A percentile compares a stretch with the other conserved stretches of the same genome.
These are phyloP conservation scores for Diaporthe amygdali DNA, from an alignment of 2,329 filamentous ascomycete genomes.

Conservation along the genomic window DNA sequence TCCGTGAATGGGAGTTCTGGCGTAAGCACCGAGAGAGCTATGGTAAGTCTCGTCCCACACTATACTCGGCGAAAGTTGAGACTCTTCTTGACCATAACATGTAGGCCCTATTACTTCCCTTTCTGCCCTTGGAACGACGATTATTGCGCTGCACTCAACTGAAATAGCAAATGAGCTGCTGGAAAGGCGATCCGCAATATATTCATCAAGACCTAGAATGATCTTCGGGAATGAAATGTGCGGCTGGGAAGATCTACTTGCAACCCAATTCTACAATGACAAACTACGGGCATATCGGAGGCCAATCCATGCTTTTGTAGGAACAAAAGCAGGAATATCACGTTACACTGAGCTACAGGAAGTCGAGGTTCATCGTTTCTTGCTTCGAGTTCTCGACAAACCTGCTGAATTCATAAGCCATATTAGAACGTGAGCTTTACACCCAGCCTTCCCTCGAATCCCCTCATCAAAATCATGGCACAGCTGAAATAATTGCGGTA, in stretches of 20 bases:
- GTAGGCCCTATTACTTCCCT: constrained; percentile 18
- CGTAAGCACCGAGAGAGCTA: constrained; percentile 3
- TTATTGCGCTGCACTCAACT: not conserved
- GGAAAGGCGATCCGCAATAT: constrained; percentile 4
- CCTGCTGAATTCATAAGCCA: not conserved
- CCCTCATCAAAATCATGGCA: not conserved
- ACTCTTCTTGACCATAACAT: not conserved
- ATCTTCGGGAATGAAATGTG: constrained; percentile 11
- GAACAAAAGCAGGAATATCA: not conserved
- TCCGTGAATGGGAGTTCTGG: constrained; percentile 13
- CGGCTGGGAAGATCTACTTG: not conserved
- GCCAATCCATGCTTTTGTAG: not conserved
- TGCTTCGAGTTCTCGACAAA: constrained; percentile 3
- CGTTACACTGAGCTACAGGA: constrained; percentile 6
- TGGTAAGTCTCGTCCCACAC: not conserved
- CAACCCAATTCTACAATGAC: not conserved
- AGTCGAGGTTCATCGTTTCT: constrained; percentile 13
- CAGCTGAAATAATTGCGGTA: not conserved
- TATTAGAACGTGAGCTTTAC: constrained; percentile 1
- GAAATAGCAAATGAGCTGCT: constrained; percentile 9
- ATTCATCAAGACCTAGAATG: constrained; percentile 1
- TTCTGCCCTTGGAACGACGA: constrained; percentile 6
- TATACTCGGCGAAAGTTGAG: not conserved
- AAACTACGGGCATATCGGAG: not conserved
- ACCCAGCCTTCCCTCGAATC: not conserved